Percentiles rank a stretch among this genome's conserved stretches.
These are phyloP conservation scores for Cladosporium sp. DNA, from an alignment of 2,329 filamentous ascomycete genomes.

Conservation along the genomic window DNA sequence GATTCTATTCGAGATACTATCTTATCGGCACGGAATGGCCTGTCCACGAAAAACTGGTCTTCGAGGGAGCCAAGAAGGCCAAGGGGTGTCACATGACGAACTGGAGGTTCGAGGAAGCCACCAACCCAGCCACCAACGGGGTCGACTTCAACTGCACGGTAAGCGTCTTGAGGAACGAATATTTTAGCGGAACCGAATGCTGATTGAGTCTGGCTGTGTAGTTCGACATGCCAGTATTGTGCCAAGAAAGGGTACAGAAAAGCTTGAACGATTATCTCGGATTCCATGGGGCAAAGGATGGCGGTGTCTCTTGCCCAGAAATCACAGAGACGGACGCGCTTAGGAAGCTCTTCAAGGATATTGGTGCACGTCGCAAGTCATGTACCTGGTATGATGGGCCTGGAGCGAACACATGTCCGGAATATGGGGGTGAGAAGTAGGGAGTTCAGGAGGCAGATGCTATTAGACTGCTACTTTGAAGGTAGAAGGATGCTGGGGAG, in stretches of 20 bases:
- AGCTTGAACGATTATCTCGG: neutral
- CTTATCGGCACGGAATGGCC: neutral
- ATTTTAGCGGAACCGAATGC: no score
- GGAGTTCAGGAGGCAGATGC: neutral
- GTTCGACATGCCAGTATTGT: neutral
- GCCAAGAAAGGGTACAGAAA: neutral
- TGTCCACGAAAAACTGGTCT: neutral
- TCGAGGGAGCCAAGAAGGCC: neutral
- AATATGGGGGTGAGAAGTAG: neutral
- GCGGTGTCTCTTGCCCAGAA: neutral
- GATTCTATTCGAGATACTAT: neutral
- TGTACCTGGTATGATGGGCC: neutral
- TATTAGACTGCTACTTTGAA: neutral
- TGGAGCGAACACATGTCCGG: neutral
- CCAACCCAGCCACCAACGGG: neutral
- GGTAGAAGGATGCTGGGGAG: neutral
- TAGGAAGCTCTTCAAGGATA: neutral
- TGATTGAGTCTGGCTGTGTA: neutral
- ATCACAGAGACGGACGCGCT: neutral
- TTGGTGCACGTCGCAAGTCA: neutral
- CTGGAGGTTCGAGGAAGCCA: neutral
- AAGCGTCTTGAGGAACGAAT: neutral
- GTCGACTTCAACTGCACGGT: neutral
- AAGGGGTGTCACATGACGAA: neutral
- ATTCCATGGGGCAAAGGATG: neutral